Base-by-base conservation (phyloP, 345 rosid genomes). In the Cardiospermum halicacabum region DNA sequence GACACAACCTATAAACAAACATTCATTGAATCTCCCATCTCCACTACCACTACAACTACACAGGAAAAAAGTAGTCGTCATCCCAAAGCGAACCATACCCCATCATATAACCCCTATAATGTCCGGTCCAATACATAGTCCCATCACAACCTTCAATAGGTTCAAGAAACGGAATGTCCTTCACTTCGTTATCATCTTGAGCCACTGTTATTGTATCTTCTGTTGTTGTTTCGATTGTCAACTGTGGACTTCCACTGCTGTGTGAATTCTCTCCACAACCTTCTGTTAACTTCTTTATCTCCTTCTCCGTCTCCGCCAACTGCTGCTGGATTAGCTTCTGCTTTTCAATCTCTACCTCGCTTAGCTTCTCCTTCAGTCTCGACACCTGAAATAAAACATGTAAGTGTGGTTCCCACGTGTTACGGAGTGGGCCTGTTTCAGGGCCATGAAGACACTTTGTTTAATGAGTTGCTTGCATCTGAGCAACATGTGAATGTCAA, bases 201-300 rank as follows among this genome's bases (percentile, higher is more conserved):
- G n/a, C n/a, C n/a, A n/a, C n/a, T n/a, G n/a, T n/a, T n/a, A n/a
- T n/a, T n/a, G n/a, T n/a, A n/a, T n/a, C n/a, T n/a, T n/a, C n/a
- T n/a, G n/a, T n/a, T n/a, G n/a, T n/a, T n/a, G 70, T 74, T 66
- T 73, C 78, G 11, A 83, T 70, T 2, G 96, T 73, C 9, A 82
- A 21, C 0, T 89, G 75, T 28, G 94, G 73, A 50, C 74, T 82
- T 0, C 85, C 78, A 61, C 88, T 85, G 37, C 78, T 80, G 42
- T 75, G 79, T 2, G 84, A 78, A n/a, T 67, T 67, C 48, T 77
- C 86, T 25, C 80, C 86, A 0, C 62, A 60, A 1, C 79, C 60
- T 59, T 78, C 84, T 1, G 83, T 56, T 13, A 85, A 53, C 70
- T 73, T 74, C 31, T 78, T 77, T 27, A 82, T 81, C 66, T 89